Evolutionary conservation across 331 rosid genomes (phyloP), one percentile per base, ranked within the genome.

Genomic region (Prunus yedoensis): DNA sequence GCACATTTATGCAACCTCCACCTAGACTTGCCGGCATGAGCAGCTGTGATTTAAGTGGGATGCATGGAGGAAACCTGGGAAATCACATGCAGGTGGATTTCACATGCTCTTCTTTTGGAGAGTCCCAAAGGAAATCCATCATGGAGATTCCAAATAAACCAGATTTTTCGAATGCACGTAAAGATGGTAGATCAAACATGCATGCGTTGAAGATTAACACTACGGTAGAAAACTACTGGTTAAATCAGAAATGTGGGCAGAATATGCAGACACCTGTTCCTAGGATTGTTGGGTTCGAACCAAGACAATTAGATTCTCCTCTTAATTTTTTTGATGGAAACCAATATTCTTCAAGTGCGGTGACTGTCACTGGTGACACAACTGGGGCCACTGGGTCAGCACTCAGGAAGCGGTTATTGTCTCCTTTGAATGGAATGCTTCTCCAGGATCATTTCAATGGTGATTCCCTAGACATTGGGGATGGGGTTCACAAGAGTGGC

Each of bases 221-320:
- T 23, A 13, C 28, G 32, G 84, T 85, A 38, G 85, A 74, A 76
- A 57, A 61, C 73, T 74, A 77, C 57, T 78, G 84, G 82, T 73
- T 57, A 66, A 75, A 80, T 71, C 82, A 63, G 66, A 89, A 78
- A 79, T 54, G 53, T 20, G 81, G 78, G 57, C 57, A 81, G 74
- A 79, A 68, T 30, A 47, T 57, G 75, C 91, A 82, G 74, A 71
- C 78, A 51, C 77, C 89, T 75, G 77, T 72, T 81, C 83, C 87
- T 70, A 86, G 89, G 77, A 85, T 85, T 56, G 69, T 88, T 35
- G 93, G 93, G 73, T 91, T 91, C 83, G 83, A 87, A 75, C 71
- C 90, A 66, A 82, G 75, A 79, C 35, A 83, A 66, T 77, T 78
- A 9, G 47, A 60, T 77, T 56, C 91, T 71, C n/a, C 69, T 53